Conservation (phyloP, 805 yeast species). For the Spathaspora passalidarum region DNA sequence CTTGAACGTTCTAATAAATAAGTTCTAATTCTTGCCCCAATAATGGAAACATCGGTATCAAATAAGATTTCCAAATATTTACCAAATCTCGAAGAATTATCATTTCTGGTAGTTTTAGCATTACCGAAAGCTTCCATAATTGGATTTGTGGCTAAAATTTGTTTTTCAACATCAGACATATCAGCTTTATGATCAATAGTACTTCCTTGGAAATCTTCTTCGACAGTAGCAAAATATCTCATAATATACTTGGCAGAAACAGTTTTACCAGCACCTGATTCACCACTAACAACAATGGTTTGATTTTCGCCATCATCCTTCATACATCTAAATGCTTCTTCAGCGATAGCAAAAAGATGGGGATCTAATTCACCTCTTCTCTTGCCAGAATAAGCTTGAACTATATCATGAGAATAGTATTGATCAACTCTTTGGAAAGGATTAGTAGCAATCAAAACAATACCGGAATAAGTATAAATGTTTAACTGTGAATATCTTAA, state of each 20-base stretch:
- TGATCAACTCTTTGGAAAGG: slow-evolving; percentile 94
- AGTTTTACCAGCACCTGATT: slow-evolving; percentile 98
- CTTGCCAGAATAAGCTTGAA: slow-evolving; percentile 91
- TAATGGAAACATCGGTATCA: slow-evolving; percentile 68
- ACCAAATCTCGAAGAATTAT: slow-evolving; percentile 96
- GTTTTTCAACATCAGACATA: slow-evolving; percentile 89
- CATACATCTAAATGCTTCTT: slow-evolving; percentile 96
- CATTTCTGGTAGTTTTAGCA: slow-evolving; percentile 95
- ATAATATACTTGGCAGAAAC: slow-evolving; percentile 95
- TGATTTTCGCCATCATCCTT: slow-evolving; percentile 80
- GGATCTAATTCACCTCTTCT: slow-evolving; percentile 95
- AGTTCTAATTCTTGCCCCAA: slow-evolving; percentile 93
- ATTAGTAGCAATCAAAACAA: slow-evolving; percentile 92
- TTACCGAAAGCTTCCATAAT: slow-evolving; percentile 98
- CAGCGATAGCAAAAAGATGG: slow-evolving; percentile 95
- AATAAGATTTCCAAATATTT: slow-evolving; percentile 90
- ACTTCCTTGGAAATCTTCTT: slow-evolving; percentile 41
- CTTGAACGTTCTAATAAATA: slow-evolving; percentile 91
- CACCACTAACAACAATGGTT: slow-evolving; percentile 96
- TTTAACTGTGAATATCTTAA: slow-evolving; percentile 85
- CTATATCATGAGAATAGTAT: slow-evolving; percentile 85
- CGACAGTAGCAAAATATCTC: slow-evolving; percentile 97
- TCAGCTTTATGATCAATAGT: slow-evolving; percentile 46
- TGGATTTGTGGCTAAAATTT: slow-evolving; percentile 94
- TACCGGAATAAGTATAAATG: slow-evolving; percentile 95